Percentiles rank a stretch among this genome's conserved stretches.
Conservation (phyloP, 768 basidiomycete genomes). For the Cubamyces lactineus region DNA sequence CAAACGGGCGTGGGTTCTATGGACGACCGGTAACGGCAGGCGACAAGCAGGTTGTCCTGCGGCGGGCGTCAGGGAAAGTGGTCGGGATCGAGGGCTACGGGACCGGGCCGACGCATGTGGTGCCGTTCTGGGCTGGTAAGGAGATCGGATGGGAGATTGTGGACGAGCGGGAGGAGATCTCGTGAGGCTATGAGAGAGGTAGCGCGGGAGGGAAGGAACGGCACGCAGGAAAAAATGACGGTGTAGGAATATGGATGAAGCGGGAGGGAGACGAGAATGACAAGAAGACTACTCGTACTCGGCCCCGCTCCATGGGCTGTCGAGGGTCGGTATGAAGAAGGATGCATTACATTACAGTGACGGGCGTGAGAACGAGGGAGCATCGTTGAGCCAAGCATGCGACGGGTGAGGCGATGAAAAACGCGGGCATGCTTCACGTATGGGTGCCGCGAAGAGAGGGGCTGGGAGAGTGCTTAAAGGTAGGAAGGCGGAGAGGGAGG, state of each 20-base stretch:
- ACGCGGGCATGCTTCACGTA: no score
- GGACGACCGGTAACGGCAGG: slow-evolving; percentile 36
- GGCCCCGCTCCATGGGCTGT: neutral
- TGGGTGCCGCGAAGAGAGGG: neutral
- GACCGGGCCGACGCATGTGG: slow-evolving; percentile 44
- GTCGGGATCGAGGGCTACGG: slow-evolving; percentile 52
- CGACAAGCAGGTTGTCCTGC: slow-evolving; percentile 47
- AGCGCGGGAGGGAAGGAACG: neutral
- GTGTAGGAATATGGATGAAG: neutral
- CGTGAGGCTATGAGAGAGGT: neutral
- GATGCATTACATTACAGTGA: neutral
- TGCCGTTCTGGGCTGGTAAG: slow-evolving; percentile 90
- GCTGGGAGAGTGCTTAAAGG: neutral
- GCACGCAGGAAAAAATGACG: neutral
- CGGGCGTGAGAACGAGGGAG: neutral
- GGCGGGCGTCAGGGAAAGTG: slow-evolving; percentile 40
- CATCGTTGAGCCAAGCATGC: neutral
- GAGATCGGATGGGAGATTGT: slow-evolving; percentile 67
- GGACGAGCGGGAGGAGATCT: slow-evolving; percentile 3
- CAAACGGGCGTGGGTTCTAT: slow-evolving; percentile 84
- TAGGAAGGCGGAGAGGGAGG: neutral
- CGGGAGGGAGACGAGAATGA: neutral
- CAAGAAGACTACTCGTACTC: slow-evolving; percentile 11
- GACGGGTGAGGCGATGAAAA: no score
- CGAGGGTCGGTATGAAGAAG: neutral